A percentile compares a stretch with the other conserved stretches of the same genome.
Conservation (phyloP, 202 grass and related monocot species). For the Zizania palustris region DNA sequence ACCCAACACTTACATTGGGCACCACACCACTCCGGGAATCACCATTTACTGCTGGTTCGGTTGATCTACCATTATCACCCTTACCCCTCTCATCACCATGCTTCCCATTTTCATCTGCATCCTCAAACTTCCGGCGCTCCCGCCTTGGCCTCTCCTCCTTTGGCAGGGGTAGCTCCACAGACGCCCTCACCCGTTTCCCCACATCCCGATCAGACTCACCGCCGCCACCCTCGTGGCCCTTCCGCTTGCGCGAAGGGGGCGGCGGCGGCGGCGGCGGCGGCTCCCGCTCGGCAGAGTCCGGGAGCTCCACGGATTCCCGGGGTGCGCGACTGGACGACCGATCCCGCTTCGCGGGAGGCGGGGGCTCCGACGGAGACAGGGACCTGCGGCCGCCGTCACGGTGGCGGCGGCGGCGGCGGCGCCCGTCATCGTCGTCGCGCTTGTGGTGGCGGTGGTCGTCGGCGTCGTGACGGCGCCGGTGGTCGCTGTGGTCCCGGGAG, state of each 20-base stretch:
- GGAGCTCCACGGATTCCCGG: conserved; percentile 49
- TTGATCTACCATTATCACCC: conserved; percentile 33
- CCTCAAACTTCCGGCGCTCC: conserved; percentile 65
- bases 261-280: conserved; percentile 21
- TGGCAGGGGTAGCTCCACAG: conserved; percentile 32
- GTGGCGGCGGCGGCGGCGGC: conserved; percentile 32
- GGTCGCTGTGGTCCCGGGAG: conserved; percentile 42
- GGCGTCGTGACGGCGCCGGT: conserved; percentile 42
- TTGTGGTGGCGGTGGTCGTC: conserved; percentile 29
- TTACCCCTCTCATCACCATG: conserved; percentile 48
- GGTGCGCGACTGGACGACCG: conserved; percentile 50
- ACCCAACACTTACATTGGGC: conserved; percentile 44
- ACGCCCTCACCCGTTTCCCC: conserved; percentile 53
- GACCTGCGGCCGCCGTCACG: conserved; percentile 10
- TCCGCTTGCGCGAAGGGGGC: conserved; percentile 61
- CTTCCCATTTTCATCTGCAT: conserved; percentile 34
- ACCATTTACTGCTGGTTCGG: conserved; percentile 32
- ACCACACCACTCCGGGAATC: conserved; percentile 6
- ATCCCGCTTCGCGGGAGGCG: conserved; percentile 51
- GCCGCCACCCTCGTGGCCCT: conserved; percentile 50
- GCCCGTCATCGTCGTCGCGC: conserved; percentile 39
- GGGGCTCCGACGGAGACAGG: conserved; percentile 36
- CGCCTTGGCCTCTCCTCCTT: conserved; percentile 54
- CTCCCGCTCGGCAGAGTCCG: conserved; percentile 55
- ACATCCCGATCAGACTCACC: conserved; percentile 39